Conservation (phyloP, 2,329 filamentous ascomycete genomes). For the Ustilaginoidea virens region DNA sequence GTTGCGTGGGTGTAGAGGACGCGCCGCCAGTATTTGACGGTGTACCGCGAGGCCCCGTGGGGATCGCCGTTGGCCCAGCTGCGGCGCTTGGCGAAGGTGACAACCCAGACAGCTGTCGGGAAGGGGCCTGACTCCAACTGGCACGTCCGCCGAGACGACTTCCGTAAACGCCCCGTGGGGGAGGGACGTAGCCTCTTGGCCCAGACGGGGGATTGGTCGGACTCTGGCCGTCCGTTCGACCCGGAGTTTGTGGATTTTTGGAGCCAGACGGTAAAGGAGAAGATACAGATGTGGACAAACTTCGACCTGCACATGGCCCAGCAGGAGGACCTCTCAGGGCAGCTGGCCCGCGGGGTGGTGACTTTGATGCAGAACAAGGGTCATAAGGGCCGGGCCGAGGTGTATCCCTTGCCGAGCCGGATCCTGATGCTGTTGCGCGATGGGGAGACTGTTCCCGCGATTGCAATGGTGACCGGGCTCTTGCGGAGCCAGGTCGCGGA, state of each 20-base stretch:
- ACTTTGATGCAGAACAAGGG: constrained; percentile 17
- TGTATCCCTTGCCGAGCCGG: constrained; percentile 13
- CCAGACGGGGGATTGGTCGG: constrained; percentile 36
- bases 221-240: constrained; percentile 24
- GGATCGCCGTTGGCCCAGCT: constrained; percentile 25
- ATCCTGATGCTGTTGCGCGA: constrained; percentile 10
- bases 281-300: constrained; percentile 20
- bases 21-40: constrained; percentile 15
- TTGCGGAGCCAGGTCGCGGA: constrained; percentile 31
- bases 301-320: constrained; percentile 22
- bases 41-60: constrained; percentile 29
- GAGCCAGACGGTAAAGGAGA: constrained; percentile 18
- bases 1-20: constrained; percentile 25
- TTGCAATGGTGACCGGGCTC: constrained; percentile 29
- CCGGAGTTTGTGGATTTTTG: constrained; percentile 19
- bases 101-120: constrained; percentile 18
- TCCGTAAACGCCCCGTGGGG: constrained; percentile 27
- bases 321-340: constrained; percentile 36
- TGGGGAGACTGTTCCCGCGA: constrained; percentile 26
- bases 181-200: constrained; percentile 35
- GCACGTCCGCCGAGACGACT: constrained; percentile 30
- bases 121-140: constrained; percentile 22
- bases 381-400: constrained; percentile 14
- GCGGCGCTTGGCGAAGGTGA: constrained; percentile 24
- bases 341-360: constrained; percentile 40